These are phyloP conservation scores for Bipolaris zeicola DNA, from an alignment of 2,329 filamentous ascomycete genomes.

Conservation along the genomic window DNA sequence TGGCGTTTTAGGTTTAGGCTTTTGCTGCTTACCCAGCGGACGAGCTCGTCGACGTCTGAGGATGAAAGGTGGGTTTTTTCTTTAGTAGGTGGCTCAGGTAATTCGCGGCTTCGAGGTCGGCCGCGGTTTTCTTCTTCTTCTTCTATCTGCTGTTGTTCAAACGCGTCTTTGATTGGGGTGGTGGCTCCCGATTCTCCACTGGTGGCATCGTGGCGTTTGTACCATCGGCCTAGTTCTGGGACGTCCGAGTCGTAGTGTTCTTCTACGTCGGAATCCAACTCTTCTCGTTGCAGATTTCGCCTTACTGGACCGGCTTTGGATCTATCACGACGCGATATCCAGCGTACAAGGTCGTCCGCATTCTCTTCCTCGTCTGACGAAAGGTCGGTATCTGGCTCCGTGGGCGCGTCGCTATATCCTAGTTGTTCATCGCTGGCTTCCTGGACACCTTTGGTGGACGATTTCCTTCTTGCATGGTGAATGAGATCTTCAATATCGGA, in stretches of 20 bases:
- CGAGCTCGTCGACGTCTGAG: conserved; percentile 34
- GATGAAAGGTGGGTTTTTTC: conserved; percentile 21
- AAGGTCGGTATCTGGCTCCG: conserved; percentile 37
- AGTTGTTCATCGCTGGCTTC: neutral
- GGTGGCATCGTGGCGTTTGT: conserved; percentile 28
- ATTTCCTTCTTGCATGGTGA: conserved; percentile 31
- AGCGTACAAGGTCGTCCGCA: conserved; percentile 32
- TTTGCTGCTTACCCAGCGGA: conserved; percentile 32
- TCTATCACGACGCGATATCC: conserved; percentile 32
- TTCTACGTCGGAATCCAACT: conserved; percentile 16
- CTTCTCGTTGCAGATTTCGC: conserved; percentile 9
- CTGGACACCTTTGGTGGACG: conserved; percentile 7
- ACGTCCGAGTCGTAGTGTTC: conserved; percentile 30
- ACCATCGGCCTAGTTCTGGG: conserved; percentile 29
- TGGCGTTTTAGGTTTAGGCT: conserved; percentile 17
- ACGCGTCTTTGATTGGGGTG: conserved; percentile 5
- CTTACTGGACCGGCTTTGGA: conserved; percentile 29
- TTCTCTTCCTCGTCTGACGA: conserved; percentile 26
- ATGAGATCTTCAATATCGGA: conserved; percentile 44
- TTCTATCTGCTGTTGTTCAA: neutral
- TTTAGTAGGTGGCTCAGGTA: conserved; percentile 1
- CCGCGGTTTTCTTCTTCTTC: conserved; percentile 14
- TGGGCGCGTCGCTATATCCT: conserved; percentile 37
- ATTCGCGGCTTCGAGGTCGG: conserved; percentile 18
- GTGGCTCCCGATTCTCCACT: conserved; percentile 29